A percentile compares a stretch with the other conserved stretches of the same genome.
These are phyloP conservation scores for Davidsoniella australis DNA, from an alignment of 2,329 filamentous ascomycete genomes.

Conservation along the genomic window DNA sequence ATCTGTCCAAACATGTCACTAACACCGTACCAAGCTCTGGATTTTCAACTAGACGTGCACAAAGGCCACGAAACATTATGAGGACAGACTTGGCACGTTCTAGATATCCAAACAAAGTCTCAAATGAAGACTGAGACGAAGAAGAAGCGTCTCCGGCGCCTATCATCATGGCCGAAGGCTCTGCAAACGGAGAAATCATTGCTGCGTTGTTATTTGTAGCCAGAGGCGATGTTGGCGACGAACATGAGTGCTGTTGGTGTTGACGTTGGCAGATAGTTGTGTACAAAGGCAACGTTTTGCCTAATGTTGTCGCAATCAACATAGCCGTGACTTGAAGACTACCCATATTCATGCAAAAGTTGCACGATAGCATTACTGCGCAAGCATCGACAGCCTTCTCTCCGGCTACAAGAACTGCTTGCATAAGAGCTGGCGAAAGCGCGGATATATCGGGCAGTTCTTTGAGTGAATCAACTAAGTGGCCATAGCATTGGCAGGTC, in stretches of 20 bases:
- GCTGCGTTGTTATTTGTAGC: neutral
- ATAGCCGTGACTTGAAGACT: slow-evolving; percentile 28
- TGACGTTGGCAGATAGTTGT: neutral
- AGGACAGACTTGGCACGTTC: too few relatives aligned
- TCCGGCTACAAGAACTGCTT: slow-evolving; percentile 28
- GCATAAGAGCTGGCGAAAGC: slow-evolving; percentile 24
- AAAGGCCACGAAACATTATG: too few relatives aligned
- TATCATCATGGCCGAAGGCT: neutral
- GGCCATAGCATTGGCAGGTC: neutral
- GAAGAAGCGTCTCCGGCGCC: too few relatives aligned
- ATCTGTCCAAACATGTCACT: slow-evolving; percentile 17
- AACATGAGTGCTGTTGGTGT: neutral
- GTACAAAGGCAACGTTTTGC: slow-evolving; percentile 21
- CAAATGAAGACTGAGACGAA: too few relatives aligned
- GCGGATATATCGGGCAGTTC: slow-evolving; percentile 28
- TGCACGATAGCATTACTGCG: slow-evolving; percentile 28
- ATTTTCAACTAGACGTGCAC: neutral
- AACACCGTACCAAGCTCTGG: neutral
- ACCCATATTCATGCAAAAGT: slow-evolving; percentile 26
- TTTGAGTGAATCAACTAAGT: slow-evolving; percentile 26
- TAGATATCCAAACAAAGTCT: too few relatives aligned
- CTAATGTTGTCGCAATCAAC: slow-evolving; percentile 32
- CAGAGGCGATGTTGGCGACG: slow-evolving; percentile 1
- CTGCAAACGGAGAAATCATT: neutral
- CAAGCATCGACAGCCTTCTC: slow-evolving; percentile 32